Conservation (phyloP, 768 basidiomycete genomes). For the Artomyces pyxidatus region DNA sequence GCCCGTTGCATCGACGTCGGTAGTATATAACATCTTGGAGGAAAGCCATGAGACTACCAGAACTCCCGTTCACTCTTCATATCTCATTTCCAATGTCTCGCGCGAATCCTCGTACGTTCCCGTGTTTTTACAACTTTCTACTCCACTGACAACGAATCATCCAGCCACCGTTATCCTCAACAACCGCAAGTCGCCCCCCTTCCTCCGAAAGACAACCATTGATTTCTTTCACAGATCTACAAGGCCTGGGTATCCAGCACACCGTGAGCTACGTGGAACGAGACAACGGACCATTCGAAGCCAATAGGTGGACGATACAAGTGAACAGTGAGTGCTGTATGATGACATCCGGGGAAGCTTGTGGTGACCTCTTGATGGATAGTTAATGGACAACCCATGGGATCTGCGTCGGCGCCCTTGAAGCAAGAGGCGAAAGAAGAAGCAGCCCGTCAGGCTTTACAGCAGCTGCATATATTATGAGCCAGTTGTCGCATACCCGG, state of each 20-base stretch:
- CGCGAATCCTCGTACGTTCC: not conserved
- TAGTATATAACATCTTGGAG: too few relatives aligned
- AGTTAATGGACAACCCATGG: constrained; percentile 26
- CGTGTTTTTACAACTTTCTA: not conserved
- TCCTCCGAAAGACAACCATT: not conserved
- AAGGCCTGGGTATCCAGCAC: not conserved
- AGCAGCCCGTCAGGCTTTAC: constrained; percentile 24
- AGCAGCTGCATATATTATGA: constrained; percentile 11
- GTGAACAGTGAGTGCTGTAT: constrained; percentile 17
- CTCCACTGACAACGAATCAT: not conserved
- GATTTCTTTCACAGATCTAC: constrained; percentile 5
- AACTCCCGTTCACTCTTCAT: too few relatives aligned
- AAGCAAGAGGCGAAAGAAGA: constrained; percentile 31
- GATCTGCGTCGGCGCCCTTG: constrained; percentile 34
- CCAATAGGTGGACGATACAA: constrained; percentile 7
- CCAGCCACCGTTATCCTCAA: constrained; percentile 13
- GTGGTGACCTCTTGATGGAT: not conserved
- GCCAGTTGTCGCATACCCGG: too few relatives aligned
- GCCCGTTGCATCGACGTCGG: too few relatives aligned
- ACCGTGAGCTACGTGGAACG: constrained; percentile 4
- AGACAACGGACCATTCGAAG: constrained; percentile 5
- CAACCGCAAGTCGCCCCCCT: constrained; percentile 5
- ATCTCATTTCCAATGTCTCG: too few relatives aligned
- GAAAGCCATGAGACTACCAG: too few relatives aligned
- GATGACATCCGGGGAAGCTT: not conserved